These are phyloP conservation scores for Phytopythium helicoides DNA, from an alignment of 352 stramenopile species.

Conservation along the genomic window DNA sequence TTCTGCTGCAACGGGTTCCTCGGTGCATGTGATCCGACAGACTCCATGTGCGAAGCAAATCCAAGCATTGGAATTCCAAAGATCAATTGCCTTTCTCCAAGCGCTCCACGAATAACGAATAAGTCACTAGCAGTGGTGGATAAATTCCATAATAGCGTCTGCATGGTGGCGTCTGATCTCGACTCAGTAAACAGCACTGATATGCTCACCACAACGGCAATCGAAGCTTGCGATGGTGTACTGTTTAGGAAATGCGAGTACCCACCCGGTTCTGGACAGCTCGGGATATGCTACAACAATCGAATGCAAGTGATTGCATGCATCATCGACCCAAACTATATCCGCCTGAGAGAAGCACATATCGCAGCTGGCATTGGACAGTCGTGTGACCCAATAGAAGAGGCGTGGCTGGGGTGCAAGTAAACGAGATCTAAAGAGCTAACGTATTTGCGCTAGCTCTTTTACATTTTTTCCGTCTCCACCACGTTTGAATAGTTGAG, in stretches of 20 bases:
- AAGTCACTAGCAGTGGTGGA: conserved; percentile 5
- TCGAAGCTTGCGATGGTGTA: conserved; percentile 20
- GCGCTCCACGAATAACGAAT: conserved; percentile 3
- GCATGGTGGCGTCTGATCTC: conserved; percentile 6
- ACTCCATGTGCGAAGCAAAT: conserved; percentile 12
- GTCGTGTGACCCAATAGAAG: conserved; percentile 8
- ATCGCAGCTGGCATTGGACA: conserved; percentile 8
- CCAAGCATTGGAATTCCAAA: conserved; percentile 5
- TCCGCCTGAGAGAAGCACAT: conserved; percentile 8
- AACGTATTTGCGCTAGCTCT: too few species aligned
- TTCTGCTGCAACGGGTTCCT: conserved; percentile 40
- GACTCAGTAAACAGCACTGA: conserved; percentile 8
- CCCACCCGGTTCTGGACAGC: background rate
- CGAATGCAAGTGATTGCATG: conserved; percentile 17
- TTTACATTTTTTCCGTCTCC: too few species aligned
- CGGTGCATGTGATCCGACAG: conserved; percentile 17
- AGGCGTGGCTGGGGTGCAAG: conserved; percentile 18
- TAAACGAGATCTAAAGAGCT: too few species aligned
- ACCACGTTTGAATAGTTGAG: too few species aligned
- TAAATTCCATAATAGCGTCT: conserved; percentile 9
- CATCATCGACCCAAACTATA: conserved; percentile 1
- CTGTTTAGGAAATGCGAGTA: conserved; percentile 13
- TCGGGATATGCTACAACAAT: conserved; percentile 26
- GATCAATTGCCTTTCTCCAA: conserved; percentile 11
- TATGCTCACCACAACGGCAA: conserved; percentile 6